Percentiles rank a stretch among this genome's conserved stretches.
Evolutionary conservation across 805 yeast genomes (phyloP).

Genomic region (Candida takata): DNA sequence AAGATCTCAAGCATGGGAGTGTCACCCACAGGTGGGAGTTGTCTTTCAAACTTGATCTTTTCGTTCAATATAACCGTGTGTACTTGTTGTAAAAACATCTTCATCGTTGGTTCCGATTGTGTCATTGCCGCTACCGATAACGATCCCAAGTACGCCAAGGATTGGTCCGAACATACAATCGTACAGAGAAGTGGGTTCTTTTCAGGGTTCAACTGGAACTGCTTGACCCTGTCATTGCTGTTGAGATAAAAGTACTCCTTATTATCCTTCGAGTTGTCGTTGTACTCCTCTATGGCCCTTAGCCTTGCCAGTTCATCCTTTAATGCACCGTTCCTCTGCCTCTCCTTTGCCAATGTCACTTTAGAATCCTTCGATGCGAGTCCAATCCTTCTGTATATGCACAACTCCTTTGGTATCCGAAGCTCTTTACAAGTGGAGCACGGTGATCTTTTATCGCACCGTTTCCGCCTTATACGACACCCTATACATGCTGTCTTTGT

Average conservation of each 20-base stretch:
- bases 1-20: constrained; percentile 1
- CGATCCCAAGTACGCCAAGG: constrained; percentile 13
- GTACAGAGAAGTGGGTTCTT: constrained; percentile 14
- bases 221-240: constrained; percentile 4
- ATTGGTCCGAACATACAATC: constrained; percentile 8
- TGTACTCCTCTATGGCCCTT: constrained; percentile 8
- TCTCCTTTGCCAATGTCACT: constrained; percentile 9
- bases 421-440: constrained; percentile 12
- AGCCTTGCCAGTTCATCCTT: constrained; percentile 10
- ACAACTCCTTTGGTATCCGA: constrained; percentile 13
- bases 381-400: constrained; percentile 15
- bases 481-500: constrained; percentile 13
- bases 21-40: neutral
- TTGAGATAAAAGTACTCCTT: constrained; percentile 12
- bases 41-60: constrained; percentile 1
- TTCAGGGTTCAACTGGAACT: constrained; percentile 13
- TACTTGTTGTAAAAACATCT: constrained; percentile 9
- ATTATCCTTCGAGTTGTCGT: constrained; percentile 7
- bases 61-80: constrained; percentile 10
- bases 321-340: constrained; percentile 12
- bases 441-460: constrained; percentile 10
- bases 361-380: constrained; percentile 14
- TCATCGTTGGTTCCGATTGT: constrained; percentile 12
- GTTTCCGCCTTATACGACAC: constrained; percentile 13
- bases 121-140: constrained; percentile 14